phyloP scores from a whole-genome alignment of 2,329 filamentous ascomycete species.

The Penicillium brevicompactum region DNA sequence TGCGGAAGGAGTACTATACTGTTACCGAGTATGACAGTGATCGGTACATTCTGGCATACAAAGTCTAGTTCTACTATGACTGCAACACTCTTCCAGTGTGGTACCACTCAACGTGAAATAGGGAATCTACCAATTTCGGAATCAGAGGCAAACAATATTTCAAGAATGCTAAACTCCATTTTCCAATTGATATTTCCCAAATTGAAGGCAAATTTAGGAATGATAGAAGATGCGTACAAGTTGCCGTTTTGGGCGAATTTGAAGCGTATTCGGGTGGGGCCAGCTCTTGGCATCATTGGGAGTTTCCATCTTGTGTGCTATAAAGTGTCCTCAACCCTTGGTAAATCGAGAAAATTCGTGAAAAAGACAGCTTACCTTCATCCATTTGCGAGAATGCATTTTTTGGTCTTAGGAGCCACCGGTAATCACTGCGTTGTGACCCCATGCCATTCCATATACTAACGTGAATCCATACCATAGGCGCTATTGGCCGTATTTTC shows the following conservation, averaged over 20 bases:
- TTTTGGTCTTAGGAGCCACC: neutral
- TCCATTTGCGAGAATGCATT: neutral
- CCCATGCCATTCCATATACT: neutral
- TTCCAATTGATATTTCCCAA: neutral
- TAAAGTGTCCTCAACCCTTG: neutral
- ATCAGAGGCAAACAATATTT: too few species aligned
- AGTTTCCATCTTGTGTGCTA: neutral
- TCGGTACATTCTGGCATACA: constrained; percentile 12
- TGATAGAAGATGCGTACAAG: neutral
- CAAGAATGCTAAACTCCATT: too few species aligned
- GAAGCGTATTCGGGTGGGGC: neutral
- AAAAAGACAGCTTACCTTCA: too few species aligned
- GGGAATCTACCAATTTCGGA: too few species aligned
- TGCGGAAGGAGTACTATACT: constrained; percentile 23
- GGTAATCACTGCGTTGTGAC: neutral
- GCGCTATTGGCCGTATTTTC: constrained; percentile 6
- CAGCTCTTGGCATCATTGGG: neutral
- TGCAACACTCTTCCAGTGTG: too few species aligned
- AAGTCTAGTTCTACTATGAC: neutral
- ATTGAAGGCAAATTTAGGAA: neutral
- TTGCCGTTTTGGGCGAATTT: neutral
- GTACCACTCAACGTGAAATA: too few species aligned
- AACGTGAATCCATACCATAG: neutral
- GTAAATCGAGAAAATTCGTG: too few species aligned
- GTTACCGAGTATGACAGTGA: constrained; percentile 23